Percentiles rank a stretch among this genome's conserved stretches.
These are phyloP conservation scores for Mycena filopes DNA, from an alignment of 768 basidiomycete genomes.

Conservation along the genomic window DNA sequence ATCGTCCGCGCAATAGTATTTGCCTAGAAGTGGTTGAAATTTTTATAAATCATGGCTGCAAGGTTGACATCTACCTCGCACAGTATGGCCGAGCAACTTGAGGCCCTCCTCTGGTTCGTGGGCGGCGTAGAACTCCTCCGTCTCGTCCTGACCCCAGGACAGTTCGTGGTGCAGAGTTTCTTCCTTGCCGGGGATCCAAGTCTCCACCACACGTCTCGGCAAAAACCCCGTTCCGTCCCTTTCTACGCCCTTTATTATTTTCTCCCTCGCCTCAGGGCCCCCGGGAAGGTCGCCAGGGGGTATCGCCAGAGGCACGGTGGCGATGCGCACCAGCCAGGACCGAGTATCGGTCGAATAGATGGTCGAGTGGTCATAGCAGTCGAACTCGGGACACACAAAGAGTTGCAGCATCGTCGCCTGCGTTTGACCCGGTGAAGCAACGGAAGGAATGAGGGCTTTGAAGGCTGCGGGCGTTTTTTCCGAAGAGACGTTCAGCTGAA, in stretches of 20 bases:
- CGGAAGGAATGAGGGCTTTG: constrained; percentile 6
- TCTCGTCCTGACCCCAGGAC: constrained; percentile 20
- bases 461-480: constrained; percentile 12
- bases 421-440: not conserved
- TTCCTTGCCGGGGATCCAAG: constrained; percentile 23
- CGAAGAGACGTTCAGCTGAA: constrained; percentile 29
- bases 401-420: constrained; percentile 29
- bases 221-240: constrained; percentile 26
- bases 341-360: constrained; percentile 23
- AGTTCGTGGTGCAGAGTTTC: constrained; percentile 23
- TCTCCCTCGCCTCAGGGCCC: not conserved
- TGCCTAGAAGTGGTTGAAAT: not conserved
- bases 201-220: constrained; percentile 16
- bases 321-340: constrained; percentile 31
- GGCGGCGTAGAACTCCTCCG: constrained; percentile 25
- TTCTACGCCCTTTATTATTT: constrained; percentile 14
- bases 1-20: constrained; percentile 30
- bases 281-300: not conserved
- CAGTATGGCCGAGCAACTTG: constrained; percentile 25
- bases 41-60: no score
- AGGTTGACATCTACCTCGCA: constrained; percentile 17
- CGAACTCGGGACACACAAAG: constrained; percentile 23
- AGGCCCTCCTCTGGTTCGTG: constrained; percentile 25
- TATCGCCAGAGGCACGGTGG: constrained; percentile 11
- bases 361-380: constrained; percentile 19